Percentiles rank a stretch among this genome's conserved stretches.
Conservation (phyloP, 805 yeast genomes). For the Barnettozyma populi region DNA sequence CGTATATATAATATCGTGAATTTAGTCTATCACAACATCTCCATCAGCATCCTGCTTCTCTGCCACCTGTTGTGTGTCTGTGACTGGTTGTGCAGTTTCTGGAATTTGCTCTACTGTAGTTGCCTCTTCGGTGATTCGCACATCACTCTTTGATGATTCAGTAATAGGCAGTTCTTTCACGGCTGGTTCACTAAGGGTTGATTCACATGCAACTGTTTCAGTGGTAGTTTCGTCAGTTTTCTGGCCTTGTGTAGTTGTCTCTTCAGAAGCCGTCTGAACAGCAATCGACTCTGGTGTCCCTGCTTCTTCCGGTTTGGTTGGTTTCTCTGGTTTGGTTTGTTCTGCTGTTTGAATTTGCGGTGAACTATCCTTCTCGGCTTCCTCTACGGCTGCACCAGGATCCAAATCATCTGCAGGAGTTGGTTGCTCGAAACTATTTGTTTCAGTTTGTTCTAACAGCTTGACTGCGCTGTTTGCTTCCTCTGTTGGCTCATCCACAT, state of each 20-base stretch:
- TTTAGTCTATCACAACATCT: slow-evolving; percentile 13
- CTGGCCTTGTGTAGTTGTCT: not conserved
- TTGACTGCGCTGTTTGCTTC: not conserved
- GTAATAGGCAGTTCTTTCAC: not conserved
- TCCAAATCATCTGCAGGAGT: too few species aligned
- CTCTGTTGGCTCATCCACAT: not conserved
- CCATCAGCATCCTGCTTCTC: slow-evolving; percentile 18
- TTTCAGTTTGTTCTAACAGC: not conserved
- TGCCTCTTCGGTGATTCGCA: not conserved
- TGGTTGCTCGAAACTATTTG: not conserved
- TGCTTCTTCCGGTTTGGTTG: not conserved
- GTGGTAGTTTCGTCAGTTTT: not conserved
- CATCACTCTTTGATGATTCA: not conserved
- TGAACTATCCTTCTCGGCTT: not conserved
- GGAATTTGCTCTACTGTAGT: not conserved
- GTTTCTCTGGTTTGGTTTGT: not conserved
- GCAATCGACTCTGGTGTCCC: not conserved
- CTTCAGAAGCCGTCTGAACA: not conserved
- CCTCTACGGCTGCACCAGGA: not conserved
- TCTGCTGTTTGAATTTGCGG: too few species aligned
- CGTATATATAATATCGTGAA: not conserved
- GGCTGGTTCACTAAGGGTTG: not conserved
- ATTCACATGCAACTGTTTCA: not conserved
- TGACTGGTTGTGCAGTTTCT: not conserved
- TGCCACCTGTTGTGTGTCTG: not conserved